Evolutionary conservation across 2,329 filamentous ascomycete species (phyloP).

Genomic region (Blastomyces parvus): DNA sequence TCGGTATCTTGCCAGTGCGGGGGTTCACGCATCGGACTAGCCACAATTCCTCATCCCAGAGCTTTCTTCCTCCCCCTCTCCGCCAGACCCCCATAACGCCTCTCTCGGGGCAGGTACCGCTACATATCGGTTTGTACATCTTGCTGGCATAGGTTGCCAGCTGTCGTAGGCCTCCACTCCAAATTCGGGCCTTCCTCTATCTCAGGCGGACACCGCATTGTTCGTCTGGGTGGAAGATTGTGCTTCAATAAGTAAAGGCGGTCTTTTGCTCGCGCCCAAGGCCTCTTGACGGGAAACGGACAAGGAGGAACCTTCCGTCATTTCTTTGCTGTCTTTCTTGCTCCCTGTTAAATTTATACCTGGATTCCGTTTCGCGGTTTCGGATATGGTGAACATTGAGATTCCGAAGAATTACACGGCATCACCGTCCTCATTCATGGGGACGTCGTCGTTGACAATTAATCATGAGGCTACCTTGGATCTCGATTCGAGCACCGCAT

Average conservation of each 20-base stretch:
- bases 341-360: background rate
- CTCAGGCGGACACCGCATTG: constrained; percentile 86
- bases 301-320: background rate
- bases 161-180: constrained; percentile 42
- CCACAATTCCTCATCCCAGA: constrained; percentile 82
- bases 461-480: constrained; percentile 90
- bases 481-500: constrained; percentile 89
- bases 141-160: constrained; percentile 64
- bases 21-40: constrained; percentile 45
- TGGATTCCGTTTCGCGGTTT: constrained; percentile 15
- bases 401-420: constrained; percentile 73
- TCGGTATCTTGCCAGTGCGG: constrained; percentile 67
- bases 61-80: constrained; percentile 73
- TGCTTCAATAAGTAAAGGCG: constrained; percentile 56
- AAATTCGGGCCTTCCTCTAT: constrained; percentile 73
- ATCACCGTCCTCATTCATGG: constrained; percentile 65
- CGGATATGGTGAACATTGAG: constrained; percentile 75
- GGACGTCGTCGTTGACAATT: constrained; percentile 85
- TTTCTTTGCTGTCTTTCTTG: background rate
- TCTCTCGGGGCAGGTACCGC: constrained; percentile 46
- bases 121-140: constrained; percentile 46
- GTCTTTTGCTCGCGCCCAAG: constrained; percentile 25
- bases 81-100: constrained; percentile 83
- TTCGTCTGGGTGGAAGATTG: constrained; percentile 95
- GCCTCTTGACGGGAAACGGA: constrained; percentile 14